A percentile compares a stretch with the other conserved stretches of the same genome.
Conservation (phyloP, 352 stramenopile species). For the Globisporangium lucens region DNA sequence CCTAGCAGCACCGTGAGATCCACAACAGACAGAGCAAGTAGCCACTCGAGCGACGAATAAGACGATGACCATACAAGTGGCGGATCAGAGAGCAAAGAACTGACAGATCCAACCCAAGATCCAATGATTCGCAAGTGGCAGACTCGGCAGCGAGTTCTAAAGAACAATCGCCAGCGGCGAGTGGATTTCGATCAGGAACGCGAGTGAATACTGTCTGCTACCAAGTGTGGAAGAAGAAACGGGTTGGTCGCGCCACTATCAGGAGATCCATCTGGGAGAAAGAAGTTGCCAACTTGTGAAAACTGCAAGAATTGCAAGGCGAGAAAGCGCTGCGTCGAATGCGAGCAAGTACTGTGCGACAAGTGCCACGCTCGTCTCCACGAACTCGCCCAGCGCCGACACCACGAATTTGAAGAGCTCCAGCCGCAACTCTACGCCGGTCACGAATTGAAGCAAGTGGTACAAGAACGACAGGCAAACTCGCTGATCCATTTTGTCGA, state of each 20-base stretch:
- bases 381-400: slow-evolving; percentile 41
- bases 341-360: slow-evolving; percentile 60
- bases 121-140: slow-evolving; percentile 33
- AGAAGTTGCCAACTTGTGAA: slow-evolving; percentile 46
- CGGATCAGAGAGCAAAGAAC: background rate
- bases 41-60: background rate
- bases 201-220: slow-evolving; percentile 30
- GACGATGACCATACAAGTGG: background rate
- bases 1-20: background rate
- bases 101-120: slow-evolving; percentile 13
- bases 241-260: slow-evolving; percentile 57
- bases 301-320: slow-evolving; percentile 48
- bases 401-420: slow-evolving; percentile 52
- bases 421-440: slow-evolving; percentile 28
- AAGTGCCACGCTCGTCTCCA: slow-evolving; percentile 59
- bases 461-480: slow-evolving; percentile 25
- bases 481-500: slow-evolving; percentile 24
- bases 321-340: slow-evolving; percentile 45
- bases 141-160: slow-evolving; percentile 33
- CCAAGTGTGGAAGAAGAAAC: slow-evolving; percentile 40
- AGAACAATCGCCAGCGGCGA: slow-evolving; percentile 24
- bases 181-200: slow-evolving; percentile 43
- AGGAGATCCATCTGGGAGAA: slow-evolving; percentile 22
- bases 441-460: slow-evolving; percentile 18
- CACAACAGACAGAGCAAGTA: background rate